These are phyloP conservation scores for Oidiodendron maius DNA, from an alignment of 495 filamentous ascomycete species.

Conservation along the genomic window DNA sequence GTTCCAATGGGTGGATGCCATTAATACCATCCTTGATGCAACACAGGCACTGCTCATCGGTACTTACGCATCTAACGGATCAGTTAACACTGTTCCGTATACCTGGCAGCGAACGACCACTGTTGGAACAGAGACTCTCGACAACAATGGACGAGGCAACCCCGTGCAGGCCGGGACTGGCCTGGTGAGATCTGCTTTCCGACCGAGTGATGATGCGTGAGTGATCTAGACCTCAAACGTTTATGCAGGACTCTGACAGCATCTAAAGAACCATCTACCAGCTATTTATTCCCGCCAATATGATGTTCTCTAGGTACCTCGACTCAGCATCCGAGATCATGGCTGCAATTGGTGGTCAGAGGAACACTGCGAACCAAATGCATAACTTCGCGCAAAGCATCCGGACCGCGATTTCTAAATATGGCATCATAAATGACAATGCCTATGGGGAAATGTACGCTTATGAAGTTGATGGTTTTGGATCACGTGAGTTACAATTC, in stretches of 20 bases:
- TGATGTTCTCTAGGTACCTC: conserved; percentile 60
- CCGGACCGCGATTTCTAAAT: conserved; percentile 37
- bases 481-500: conserved; percentile 23
- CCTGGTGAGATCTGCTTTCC: conserved; percentile 55
- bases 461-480: conserved; percentile 56
- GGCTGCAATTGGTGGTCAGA: conserved; percentile 30
- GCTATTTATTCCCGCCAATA: conserved; percentile 58
- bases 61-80: conserved; percentile 51
- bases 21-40: conserved; percentile 42
- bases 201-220: conserved; percentile 56
- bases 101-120: conserved; percentile 49
- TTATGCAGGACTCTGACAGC: conserved; percentile 9
- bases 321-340: conserved; percentile 42
- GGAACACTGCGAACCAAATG: conserved; percentile 42
- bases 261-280: conserved; percentile 38
- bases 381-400: conserved; percentile 36
- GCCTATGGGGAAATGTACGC: conserved; percentile 50
- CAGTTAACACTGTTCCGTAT: conserved; percentile 45
- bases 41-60: conserved; percentile 45
- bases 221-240: neutral
- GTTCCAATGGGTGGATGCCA: conserved; percentile 45
- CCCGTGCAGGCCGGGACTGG: conserved; percentile 53
- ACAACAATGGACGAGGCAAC: conserved; percentile 52
- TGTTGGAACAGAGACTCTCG: conserved; percentile 52
- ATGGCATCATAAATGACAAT: conserved; percentile 42